These are phyloP conservation scores for Xylariaceae sp. DNA, from an alignment of 2,329 filamentous ascomycete species.

Conservation along the genomic window DNA sequence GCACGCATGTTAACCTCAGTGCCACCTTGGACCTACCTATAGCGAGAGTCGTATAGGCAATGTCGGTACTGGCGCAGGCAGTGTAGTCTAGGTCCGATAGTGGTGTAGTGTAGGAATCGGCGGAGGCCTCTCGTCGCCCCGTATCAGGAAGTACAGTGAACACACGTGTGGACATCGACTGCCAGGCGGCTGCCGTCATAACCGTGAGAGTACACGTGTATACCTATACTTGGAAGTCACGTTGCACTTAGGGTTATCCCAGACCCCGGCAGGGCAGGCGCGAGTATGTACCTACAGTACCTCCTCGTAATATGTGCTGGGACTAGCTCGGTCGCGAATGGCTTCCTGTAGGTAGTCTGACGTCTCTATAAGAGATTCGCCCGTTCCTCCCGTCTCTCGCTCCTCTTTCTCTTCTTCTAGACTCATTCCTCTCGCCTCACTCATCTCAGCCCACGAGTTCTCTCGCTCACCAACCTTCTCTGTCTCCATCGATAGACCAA, in stretches of 20 bases:
- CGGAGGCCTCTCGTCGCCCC: too few relatives aligned
- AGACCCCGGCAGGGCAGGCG: background rate
- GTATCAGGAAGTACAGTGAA: background rate
- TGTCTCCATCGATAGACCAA: background rate
- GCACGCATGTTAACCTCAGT: too few relatives aligned
- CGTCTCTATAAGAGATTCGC: background rate
- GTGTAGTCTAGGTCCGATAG: too few relatives aligned
- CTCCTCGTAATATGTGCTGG: too few relatives aligned
- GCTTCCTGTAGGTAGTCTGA: background rate
- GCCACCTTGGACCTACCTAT: too few relatives aligned
- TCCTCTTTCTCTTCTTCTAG: background rate
- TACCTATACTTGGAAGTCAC: background rate
- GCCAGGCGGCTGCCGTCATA: background rate
- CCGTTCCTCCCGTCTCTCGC: background rate
- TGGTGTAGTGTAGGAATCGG: too few relatives aligned
- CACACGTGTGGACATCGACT: background rate
- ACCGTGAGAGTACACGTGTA: background rate
- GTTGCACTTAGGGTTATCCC: too few relatives aligned
- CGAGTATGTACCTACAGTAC: too few relatives aligned
- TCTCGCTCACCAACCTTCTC: too few relatives aligned
- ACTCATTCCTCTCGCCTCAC: background rate
- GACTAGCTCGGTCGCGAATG: background rate
- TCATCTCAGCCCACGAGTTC: background rate
- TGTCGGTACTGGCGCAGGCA: too few relatives aligned
- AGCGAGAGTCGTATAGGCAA: too few relatives aligned